phyloP scores from a whole-genome alignment of 2,329 filamentous ascomycete species.

The Alternaria metachromatica region DNA sequence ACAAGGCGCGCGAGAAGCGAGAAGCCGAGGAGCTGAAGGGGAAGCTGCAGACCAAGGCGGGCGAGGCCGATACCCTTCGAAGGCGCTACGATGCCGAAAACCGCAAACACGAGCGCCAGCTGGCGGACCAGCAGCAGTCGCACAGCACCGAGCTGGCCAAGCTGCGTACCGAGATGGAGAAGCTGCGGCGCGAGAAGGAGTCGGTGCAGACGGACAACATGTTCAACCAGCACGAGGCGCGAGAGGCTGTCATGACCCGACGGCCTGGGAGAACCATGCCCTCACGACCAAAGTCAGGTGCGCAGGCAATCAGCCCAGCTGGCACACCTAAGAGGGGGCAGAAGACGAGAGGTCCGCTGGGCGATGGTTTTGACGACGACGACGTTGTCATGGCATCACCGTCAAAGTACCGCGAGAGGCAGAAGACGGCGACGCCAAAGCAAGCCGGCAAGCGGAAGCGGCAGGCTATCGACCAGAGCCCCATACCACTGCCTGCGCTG shows the following conservation, averaged over 20 bases:
- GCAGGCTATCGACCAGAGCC: slow-evolving; percentile 66
- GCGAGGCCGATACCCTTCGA: slow-evolving; percentile 78
- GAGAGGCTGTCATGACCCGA: slow-evolving; percentile 58
- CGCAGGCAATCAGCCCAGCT: slow-evolving; percentile 38
- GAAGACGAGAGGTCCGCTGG: slow-evolving; percentile 62
- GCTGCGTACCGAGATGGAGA: slow-evolving; percentile 69
- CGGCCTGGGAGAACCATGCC: slow-evolving; percentile 49
- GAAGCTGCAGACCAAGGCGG: slow-evolving; percentile 62
- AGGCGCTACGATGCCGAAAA: slow-evolving; percentile 69
- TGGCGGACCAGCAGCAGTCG: slow-evolving; percentile 67
- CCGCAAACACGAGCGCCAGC: slow-evolving; percentile 67
- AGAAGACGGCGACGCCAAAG: slow-evolving; percentile 66
- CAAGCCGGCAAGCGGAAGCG: slow-evolving; percentile 72
- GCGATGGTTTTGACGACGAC: slow-evolving; percentile 79
- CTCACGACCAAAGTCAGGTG: slow-evolving; percentile 31
- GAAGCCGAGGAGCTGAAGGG: slow-evolving; percentile 38
- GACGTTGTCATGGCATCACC: slow-evolving; percentile 64
- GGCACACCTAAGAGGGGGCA: slow-evolving; percentile 68
- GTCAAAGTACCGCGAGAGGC: slow-evolving; percentile 56
- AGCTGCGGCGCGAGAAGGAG: slow-evolving; percentile 69
- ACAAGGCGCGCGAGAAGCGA: slow-evolving; percentile 42
- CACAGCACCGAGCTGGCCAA: slow-evolving; percentile 69
- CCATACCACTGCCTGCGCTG: slow-evolving; percentile 61
- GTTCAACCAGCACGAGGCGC: slow-evolving; percentile 75
- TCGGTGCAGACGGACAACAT: slow-evolving; percentile 72